These are phyloP conservation scores for Peniophora sp. DNA, from an alignment of 1,284 basidiomycete genomes.

Conservation along the genomic window DNA sequence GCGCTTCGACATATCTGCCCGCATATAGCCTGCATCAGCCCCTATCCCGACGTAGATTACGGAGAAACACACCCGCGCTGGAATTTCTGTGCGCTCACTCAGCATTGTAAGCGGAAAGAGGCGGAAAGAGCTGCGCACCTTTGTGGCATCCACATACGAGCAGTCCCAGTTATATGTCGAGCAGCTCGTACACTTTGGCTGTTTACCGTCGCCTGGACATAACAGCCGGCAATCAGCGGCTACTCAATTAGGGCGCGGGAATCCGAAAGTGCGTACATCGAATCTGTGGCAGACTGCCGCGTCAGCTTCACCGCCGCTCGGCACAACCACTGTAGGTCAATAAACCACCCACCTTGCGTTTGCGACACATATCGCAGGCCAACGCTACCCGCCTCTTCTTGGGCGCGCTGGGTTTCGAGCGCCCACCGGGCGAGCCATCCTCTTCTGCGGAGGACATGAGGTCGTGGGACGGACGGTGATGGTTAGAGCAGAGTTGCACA, in stretches of 20 bases:
- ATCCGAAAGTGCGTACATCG: constrained; percentile 32
- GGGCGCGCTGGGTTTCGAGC: constrained; percentile 12
- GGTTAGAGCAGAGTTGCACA: no score
- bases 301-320: not conserved
- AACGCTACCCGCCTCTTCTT: constrained; percentile 69
- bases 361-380: constrained; percentile 68
- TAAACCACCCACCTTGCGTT: constrained; percentile 57
- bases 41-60: not conserved
- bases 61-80: not conserved
- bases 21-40: not conserved
- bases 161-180: constrained; percentile 65
- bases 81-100: not conserved
- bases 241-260: no score
- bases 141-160: constrained; percentile 69
- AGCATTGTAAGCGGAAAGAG: no score
- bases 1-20: constrained; percentile 58
- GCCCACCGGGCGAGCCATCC: constrained; percentile 16
- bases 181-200: constrained; percentile 73
- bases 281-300: constrained; percentile 24
- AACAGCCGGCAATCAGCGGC: not conserved
- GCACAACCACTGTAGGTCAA: constrained; percentile 5
- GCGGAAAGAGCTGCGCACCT: constrained; percentile 34
- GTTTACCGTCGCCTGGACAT: constrained; percentile 45
- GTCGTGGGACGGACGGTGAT: no score
- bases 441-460: constrained; percentile 41